Percentiles rank a stretch among this genome's conserved stretches.
phyloP scores from a whole-genome alignment of 1,139 yeast genomes.

The Arxiozyma bovina region DNA sequence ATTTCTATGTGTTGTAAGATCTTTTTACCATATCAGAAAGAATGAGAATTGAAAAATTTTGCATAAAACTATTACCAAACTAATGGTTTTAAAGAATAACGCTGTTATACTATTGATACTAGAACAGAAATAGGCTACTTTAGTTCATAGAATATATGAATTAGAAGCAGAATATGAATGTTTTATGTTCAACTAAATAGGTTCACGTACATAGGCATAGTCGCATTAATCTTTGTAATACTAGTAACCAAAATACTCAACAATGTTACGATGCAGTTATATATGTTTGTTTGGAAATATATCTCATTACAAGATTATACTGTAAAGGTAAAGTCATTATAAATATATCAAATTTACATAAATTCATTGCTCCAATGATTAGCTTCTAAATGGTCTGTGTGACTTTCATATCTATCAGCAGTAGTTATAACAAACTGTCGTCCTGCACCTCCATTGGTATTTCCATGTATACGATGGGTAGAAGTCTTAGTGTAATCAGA shows the following conservation, averaged over 20 bases:
- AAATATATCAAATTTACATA: not conserved
- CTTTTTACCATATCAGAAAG: conserved; percentile 28
- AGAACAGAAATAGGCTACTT: conserved; percentile 24
- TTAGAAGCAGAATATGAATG: conserved; percentile 3
- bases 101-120: conserved; percentile 19
- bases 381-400: not conserved
- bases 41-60: conserved; percentile 22
- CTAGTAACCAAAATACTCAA: not conserved
- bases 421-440: not conserved
- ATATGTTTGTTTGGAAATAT: too few relatives aligned
- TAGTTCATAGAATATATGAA: conserved; percentile 19
- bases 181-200: not conserved
- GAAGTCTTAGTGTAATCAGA: not conserved
- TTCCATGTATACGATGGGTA: not conserved
- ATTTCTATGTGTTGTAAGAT: conserved; percentile 18
- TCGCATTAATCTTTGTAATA: not conserved
- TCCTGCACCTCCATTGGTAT: not conserved
- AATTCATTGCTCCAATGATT: not conserved
- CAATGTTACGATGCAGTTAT: too few relatives aligned
- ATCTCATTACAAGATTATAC: too few relatives aligned
- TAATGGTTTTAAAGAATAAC: not conserved
- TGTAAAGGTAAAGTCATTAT: not conserved
- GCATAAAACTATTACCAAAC: conserved; percentile 1
- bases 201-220: not conserved
- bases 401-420: not conserved